Conservation (phyloP, 2,329 filamentous ascomycete species). For the Aciculosporium take region DNA sequence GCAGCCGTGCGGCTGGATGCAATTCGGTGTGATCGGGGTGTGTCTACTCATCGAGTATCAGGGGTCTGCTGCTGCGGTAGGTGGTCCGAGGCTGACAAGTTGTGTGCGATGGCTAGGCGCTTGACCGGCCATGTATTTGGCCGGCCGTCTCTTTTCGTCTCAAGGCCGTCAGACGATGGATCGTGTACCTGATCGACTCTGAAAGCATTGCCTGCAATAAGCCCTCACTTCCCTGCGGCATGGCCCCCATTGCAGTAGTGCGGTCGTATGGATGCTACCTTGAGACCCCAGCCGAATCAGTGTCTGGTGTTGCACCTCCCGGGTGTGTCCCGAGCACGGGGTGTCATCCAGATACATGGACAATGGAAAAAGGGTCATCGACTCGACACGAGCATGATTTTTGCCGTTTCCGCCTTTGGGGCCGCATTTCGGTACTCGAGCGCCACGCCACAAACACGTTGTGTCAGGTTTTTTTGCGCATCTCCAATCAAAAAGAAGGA, state of each 20-base stretch:
- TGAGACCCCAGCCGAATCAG: not conserved
- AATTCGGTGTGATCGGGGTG: not conserved
- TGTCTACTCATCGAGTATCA: not conserved
- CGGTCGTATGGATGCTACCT: not conserved
- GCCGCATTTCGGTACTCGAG: not conserved
- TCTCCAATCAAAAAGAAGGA: too few relatives aligned
- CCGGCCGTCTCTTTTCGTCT: slow-evolving; percentile 1
- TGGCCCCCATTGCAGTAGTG: not conserved
- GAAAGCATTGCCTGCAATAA: not conserved
- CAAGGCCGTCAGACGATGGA: not conserved
- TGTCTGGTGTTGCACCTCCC: not conserved
- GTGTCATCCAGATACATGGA: not conserved
- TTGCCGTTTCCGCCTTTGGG: not conserved
- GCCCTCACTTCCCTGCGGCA: not conserved
- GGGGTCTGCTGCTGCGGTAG: not conserved
- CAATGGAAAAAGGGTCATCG: not conserved
- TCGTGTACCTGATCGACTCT: not conserved
- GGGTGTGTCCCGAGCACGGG: slow-evolving; percentile 3
- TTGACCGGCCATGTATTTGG: slow-evolving; percentile 1
- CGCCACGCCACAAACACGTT: not conserved
- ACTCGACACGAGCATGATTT: not conserved
- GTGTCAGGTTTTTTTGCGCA: too few relatives aligned
- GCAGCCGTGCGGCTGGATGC: not conserved
- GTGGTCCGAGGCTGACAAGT: slow-evolving; percentile 2
- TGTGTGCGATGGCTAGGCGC: not conserved